A percentile compares a stretch with the other conserved stretches of the same genome.
Conservation (phyloP, 768 basidiomycete genomes). For the Mycena albidolilacea region DNA sequence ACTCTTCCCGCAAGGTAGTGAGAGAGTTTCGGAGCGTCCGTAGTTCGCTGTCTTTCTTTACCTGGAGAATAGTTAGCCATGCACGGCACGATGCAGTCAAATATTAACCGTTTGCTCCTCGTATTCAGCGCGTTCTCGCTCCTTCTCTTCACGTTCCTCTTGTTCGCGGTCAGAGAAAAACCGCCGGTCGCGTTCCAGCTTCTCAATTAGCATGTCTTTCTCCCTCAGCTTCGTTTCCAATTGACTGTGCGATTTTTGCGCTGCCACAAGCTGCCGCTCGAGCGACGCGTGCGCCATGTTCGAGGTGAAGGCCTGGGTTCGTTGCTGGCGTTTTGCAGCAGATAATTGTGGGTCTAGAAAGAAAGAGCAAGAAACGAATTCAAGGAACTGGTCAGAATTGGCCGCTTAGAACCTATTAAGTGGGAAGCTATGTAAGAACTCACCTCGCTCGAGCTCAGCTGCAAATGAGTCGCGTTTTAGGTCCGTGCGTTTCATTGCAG, state of each 20-base stretch:
- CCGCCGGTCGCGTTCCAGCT: slow-evolving; percentile 78
- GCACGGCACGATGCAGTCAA: background rate
- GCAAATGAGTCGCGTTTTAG: slow-evolving; percentile 69
- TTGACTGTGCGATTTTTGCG: slow-evolving; percentile 73
- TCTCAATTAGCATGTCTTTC: slow-evolving; percentile 72
- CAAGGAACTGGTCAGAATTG: slow-evolving; percentile 33
- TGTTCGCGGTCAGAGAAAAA: slow-evolving; percentile 79
- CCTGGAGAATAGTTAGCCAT: slow-evolving; percentile 41
- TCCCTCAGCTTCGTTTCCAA: slow-evolving; percentile 79
- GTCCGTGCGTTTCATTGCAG: slow-evolving; percentile 49
- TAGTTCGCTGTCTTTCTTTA: slow-evolving; percentile 65
- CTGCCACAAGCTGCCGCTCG: slow-evolving; percentile 76
- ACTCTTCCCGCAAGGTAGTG: slow-evolving; percentile 67
- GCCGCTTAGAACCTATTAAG: slow-evolving; percentile 22
- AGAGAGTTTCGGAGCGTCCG: slow-evolving; percentile 66
- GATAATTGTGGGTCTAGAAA: slow-evolving; percentile 74
- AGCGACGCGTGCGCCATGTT: slow-evolving; percentile 74
- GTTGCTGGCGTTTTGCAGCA: slow-evolving; percentile 77
- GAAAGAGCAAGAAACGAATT: slow-evolving; percentile 28
- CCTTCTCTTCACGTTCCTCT: slow-evolving; percentile 78
- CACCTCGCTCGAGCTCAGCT: slow-evolving; percentile 78
- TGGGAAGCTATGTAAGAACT: slow-evolving; percentile 32
- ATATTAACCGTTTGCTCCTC: slow-evolving; percentile 72
- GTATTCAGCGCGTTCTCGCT: slow-evolving; percentile 64
- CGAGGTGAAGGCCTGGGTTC: slow-evolving; percentile 73